Conservation (phyloP, 2,329 filamentous ascomycete genomes). For the Colletotrichum limetticola region DNA sequence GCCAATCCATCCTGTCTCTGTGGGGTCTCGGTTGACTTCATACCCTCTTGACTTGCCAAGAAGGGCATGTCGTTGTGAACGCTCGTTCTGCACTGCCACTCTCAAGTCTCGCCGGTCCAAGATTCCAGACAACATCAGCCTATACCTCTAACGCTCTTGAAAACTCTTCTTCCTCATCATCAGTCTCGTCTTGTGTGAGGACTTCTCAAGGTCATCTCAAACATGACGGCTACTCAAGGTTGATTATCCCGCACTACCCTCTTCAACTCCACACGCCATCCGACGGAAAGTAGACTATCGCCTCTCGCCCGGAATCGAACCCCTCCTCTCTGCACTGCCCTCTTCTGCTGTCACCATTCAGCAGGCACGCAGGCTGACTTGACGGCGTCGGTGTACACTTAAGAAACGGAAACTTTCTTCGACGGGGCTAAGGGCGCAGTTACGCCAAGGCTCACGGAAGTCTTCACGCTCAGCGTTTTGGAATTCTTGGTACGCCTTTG, state of each 20-base stretch:
- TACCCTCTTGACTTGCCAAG: conserved; percentile 29
- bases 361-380: conserved; percentile 4
- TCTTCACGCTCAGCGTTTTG: conserved; percentile 1
- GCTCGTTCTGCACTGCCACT: conserved; percentile 25
- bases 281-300: neutral
- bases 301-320: conserved; percentile 9
- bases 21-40: conserved; percentile 30
- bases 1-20: conserved; percentile 8
- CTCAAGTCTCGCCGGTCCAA: conserved; percentile 3
- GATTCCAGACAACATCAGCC: neutral
- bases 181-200: neutral
- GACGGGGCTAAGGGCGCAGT: conserved; percentile 30
- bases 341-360: neutral
- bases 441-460: conserved; percentile 10
- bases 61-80: conserved; percentile 34
- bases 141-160: neutral
- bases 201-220: neutral
- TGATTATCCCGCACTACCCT: neutral
- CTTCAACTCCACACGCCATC: neutral
- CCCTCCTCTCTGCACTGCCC: conserved; percentile 26
- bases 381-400: neutral
- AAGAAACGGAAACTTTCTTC: conserved; percentile 5
- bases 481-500: conserved; percentile 12
- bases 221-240: neutral
- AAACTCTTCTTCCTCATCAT: conserved; percentile 2